Evolutionary conservation across 2,329 filamentous ascomycete species (phyloP).

Genomic region (Botrytis medusae): DNA sequence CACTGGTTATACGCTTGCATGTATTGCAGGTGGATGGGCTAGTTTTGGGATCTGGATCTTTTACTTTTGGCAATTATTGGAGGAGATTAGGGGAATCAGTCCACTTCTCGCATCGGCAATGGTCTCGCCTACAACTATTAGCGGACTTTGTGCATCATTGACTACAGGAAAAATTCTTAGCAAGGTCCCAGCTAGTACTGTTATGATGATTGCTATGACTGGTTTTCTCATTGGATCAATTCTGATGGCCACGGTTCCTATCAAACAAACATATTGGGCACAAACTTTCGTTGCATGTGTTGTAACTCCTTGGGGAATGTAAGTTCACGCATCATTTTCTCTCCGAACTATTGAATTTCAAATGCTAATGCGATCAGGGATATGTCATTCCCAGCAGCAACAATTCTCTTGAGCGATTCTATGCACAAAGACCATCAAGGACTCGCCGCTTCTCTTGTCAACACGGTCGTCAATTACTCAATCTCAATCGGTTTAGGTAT

Average conservation of each 20-base stretch:
- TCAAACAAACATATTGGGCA: slow-evolving; percentile 56
- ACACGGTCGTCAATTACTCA: slow-evolving; percentile 47
- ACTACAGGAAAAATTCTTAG: slow-evolving; percentile 41
- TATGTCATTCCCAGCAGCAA: slow-evolving; percentile 56
- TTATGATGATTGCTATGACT: slow-evolving; percentile 41
- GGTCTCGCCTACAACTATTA: slow-evolving; percentile 35
- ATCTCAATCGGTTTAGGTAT: slow-evolving; percentile 47
- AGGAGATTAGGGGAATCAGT: slow-evolving; percentile 33
- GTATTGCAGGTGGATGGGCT: slow-evolving; percentile 35
- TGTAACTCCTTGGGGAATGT: slow-evolving; percentile 51
- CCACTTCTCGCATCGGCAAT: slow-evolving; percentile 40
- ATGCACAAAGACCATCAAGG: slow-evolving; percentile 51
- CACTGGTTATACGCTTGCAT: slow-evolving; percentile 48
- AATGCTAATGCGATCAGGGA: slow-evolving; percentile 41
- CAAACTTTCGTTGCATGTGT: slow-evolving; percentile 60
- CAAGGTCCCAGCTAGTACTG: slow-evolving; percentile 36
- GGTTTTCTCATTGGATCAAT: slow-evolving; percentile 45
- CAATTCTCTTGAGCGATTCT: slow-evolving; percentile 54
- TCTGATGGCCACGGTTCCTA: slow-evolving; percentile 30
- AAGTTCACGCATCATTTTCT: background rate
- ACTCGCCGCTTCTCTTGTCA: slow-evolving; percentile 51
- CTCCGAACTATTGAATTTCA: background rate
- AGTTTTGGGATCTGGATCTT: slow-evolving; percentile 38
- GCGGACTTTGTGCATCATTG: slow-evolving; percentile 40
- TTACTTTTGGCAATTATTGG: slow-evolving; percentile 34